Evolutionary conservation across 2,329 filamentous ascomycete species (phyloP).

Genomic region (Dactylellina parvicollis): DNA sequence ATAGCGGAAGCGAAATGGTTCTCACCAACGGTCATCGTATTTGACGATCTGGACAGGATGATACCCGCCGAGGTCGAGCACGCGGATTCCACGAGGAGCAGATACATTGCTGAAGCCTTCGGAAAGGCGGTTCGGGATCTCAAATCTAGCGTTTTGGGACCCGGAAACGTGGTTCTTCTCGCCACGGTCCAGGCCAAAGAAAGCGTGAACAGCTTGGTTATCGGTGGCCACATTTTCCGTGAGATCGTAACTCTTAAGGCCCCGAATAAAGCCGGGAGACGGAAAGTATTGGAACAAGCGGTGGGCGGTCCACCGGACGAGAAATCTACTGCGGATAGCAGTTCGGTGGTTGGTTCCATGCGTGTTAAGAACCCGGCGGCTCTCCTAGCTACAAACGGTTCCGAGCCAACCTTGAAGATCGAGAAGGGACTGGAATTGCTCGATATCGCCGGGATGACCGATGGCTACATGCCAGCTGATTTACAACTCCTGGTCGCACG

Average conservation of each 20-base stretch:
- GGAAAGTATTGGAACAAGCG: constrained; percentile 76
- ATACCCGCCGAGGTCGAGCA: constrained; percentile 94
- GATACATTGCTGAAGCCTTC: constrained; percentile 89
- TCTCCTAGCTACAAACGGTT: constrained; percentile 60
- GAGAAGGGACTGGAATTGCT: constrained; percentile 85
- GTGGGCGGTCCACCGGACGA: constrained; percentile 56
- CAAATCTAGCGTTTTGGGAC: constrained; percentile 76
- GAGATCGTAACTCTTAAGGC: constrained; percentile 91
- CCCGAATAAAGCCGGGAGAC: constrained; percentile 87
- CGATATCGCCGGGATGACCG: constrained; percentile 90
- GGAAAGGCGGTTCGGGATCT: constrained; percentile 75
- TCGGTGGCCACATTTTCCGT: constrained; percentile 89
- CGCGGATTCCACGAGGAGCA: constrained; percentile 90
- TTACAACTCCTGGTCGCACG: constrained; percentile 84
- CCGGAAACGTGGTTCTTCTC: constrained; percentile 73
- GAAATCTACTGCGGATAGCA: constrained; percentile 78
- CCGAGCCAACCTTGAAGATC: constrained; percentile 69
- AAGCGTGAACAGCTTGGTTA: constrained; percentile 85
- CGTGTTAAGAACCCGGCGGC: constrained; percentile 60
- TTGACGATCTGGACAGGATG: constrained; percentile 92
- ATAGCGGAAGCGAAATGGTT: constrained; percentile 94
- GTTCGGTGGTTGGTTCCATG: constrained; percentile 23
- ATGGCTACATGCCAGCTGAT: constrained; percentile 98
- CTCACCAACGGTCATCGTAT: constrained; percentile 81
- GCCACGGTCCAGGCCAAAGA: constrained; percentile 95